Conservation (phyloP, 208 protist species). For the Leishmania lainsoni region DNA sequence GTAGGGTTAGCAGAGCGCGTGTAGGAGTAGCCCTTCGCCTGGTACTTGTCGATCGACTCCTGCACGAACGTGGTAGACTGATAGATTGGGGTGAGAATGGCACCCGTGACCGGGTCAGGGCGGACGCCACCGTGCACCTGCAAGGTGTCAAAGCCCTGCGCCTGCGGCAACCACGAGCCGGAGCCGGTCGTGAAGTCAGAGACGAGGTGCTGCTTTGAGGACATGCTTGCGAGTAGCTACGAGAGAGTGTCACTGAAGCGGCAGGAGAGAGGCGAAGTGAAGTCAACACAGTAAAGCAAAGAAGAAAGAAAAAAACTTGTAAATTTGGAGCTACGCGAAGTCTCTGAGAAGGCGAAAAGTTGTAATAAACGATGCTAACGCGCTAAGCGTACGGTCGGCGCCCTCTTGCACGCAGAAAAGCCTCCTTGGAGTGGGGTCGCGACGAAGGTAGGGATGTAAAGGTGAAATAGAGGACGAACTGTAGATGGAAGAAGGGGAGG, state of each 20-base stretch:
- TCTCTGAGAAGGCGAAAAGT: too few relatives aligned
- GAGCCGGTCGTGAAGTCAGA: constrained; percentile 67
- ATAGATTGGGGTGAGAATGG: constrained; percentile 90
- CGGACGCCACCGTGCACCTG: constrained; percentile 82
- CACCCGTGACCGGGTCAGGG: constrained; percentile 86
- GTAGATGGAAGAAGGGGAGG: background rate
- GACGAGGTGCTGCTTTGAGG: constrained; percentile 70
- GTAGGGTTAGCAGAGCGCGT: constrained; percentile 95
- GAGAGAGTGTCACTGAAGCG: background rate
- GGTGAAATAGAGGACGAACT: background rate
- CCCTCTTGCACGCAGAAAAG: background rate
- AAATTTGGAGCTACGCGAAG: background rate
- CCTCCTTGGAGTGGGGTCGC: background rate
- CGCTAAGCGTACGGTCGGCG: too few relatives aligned
- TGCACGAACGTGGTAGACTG: constrained; percentile 92
- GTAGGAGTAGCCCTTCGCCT: constrained; percentile 91
- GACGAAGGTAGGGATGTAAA: background rate
- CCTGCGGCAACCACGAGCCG: constrained; percentile 69
- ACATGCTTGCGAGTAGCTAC: constrained; percentile 41
- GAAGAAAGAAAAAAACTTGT: too few relatives aligned
- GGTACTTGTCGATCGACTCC: constrained; percentile 86
- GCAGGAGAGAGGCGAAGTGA: background rate
- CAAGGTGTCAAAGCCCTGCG: constrained; percentile 82
- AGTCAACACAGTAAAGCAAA: constrained; percentile 4
- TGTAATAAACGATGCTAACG: background rate